Evolutionary conservation across 2,329 filamentous ascomycete species (phyloP).

Genomic region (Aurifilum marmelostoma): DNA sequence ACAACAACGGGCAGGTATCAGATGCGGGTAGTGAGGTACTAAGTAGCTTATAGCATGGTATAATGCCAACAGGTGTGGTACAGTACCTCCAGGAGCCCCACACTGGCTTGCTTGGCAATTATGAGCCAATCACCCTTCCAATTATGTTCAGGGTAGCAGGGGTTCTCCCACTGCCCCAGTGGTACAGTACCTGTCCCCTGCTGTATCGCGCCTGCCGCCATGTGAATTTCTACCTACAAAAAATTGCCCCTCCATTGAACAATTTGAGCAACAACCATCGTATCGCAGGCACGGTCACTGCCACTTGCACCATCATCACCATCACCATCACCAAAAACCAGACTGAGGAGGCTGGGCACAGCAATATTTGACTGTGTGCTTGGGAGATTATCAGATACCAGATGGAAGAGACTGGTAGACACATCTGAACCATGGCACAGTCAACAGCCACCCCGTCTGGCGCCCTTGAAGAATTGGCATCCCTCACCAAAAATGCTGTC

Average conservation of each 20-base stretch:
- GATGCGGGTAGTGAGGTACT: neutral
- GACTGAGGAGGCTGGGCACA: neutral
- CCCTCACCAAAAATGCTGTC: constrained; percentile 34
- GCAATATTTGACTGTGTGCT: neutral
- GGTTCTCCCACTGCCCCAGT: neutral
- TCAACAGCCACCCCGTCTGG: constrained; percentile 8
- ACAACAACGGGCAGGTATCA: constrained; percentile 9
- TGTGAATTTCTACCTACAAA: constrained; percentile 8
- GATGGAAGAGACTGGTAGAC: neutral
- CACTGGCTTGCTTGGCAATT: neutral
- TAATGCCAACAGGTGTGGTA: neutral
- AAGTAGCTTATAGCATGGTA: neutral
- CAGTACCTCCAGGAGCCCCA: neutral
- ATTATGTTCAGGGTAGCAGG: neutral
- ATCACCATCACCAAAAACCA: neutral
- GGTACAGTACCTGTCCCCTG: neutral
- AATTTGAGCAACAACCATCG: neutral
- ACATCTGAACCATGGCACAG: constrained; percentile 12
- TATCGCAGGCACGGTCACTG: too few species aligned
- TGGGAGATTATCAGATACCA: neutral
- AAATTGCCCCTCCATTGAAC: constrained; percentile 21
- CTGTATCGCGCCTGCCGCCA: constrained; percentile 2
- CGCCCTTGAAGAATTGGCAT: constrained; percentile 24
- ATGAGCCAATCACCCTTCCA: constrained; percentile 1
- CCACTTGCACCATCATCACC: neutral